phyloP scores from a whole-genome alignment of 73 alveolate species.

The Urostyla sp. region DNA sequence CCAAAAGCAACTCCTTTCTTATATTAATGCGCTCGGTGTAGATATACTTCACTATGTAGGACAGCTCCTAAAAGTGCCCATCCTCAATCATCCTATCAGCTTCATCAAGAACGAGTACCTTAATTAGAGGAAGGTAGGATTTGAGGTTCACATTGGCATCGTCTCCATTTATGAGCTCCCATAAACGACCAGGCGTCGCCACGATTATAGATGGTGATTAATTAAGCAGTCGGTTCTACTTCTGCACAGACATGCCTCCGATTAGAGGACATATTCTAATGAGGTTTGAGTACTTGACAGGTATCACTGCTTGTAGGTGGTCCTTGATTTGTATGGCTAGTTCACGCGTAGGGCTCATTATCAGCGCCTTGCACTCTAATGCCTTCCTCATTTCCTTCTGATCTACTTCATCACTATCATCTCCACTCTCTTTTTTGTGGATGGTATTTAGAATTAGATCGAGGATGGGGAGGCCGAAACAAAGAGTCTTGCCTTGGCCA shows the following conservation, averaged over 20 bases:
- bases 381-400: conserved; percentile 50
- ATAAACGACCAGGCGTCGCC: conserved; percentile 98
- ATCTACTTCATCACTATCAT: conserved; percentile 75
- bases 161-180: conserved; percentile 97
- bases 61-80: conserved; percentile 95
- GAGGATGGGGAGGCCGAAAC: conserved; percentile 95
- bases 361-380: conserved; percentile 57
- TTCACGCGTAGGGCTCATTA: conserved; percentile 97
- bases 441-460: conserved; percentile 74
- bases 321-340: conserved; percentile 91
- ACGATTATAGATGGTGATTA: conserved; percentile 90
- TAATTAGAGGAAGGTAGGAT: conserved; percentile 68
- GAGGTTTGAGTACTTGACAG: conserved; percentile 75
- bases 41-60: conserved; percentile 84
- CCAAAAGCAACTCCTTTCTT: conserved; percentile 67
- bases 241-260: conserved; percentile 97
- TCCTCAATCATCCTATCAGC: conserved; percentile 98
- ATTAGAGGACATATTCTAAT: conserved; percentile 73
- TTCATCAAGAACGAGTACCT: conserved; percentile 94
- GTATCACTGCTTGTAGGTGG: conserved; percentile 83
- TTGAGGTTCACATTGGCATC: conserved; percentile 81
- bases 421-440: conserved; percentile 72
- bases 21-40: conserved; percentile 64
- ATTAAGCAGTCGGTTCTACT: conserved; percentile 91
- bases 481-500: conserved; percentile 98